Evolutionary conservation across 1,284 basidiomycete species (phyloP), one percentile per base, ranked within the genome.

Genomic region (Coriolopsis trogii): DNA sequence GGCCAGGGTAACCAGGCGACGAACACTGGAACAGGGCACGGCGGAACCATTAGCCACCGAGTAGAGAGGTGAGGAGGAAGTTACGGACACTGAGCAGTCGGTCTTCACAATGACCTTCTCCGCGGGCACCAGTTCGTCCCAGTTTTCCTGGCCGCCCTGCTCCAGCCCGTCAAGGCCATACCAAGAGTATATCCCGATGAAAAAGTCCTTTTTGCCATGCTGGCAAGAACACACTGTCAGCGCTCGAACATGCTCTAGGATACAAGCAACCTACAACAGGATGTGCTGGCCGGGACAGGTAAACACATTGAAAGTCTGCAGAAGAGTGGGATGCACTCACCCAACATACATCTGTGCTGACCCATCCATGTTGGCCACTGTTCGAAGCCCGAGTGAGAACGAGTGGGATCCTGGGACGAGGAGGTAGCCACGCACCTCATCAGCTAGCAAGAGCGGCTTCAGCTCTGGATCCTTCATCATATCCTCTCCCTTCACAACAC

Each of bases 1-100:
- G 67, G 75, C 70, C 30, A 76, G 59, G n/a, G 67, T 60, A 16
- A 68, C 66, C 4, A 85, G 56, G 51, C 73, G 76, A 28, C 68
- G 68, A n/a, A 83, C 59, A 55, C 83, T 84, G 29, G 28, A n/a
- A n/a, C n/a, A n/a, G n/a, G n/a, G n/a, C n/a, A n/a, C n/a, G n/a
- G n/a, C 28, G 58, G 42, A 13, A 56, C 42, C 23, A 59, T 58
- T n/a, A n/a, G n/a, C n/a, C n/a, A n/a, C n/a, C n/a, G n/a, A n/a
- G n/a, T n/a, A n/a, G n/a, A n/a, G n/a, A 34, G 15, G 1, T 25
- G 16, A 4, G 28, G 5, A 4, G 8, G 26, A 10, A 18, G 58
- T 54, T 37, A 63, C 61, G 45, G n/a, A n/a, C n/a, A n/a, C 51
- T 13, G 55, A 47, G 8, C 52, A 53, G 45, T 59, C 53, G 4